A percentile compares a stretch with the other conserved stretches of the same genome.
phyloP scores from a whole-genome alignment of 106 monocot genomes.

The Apostasia ramifera region DNA sequence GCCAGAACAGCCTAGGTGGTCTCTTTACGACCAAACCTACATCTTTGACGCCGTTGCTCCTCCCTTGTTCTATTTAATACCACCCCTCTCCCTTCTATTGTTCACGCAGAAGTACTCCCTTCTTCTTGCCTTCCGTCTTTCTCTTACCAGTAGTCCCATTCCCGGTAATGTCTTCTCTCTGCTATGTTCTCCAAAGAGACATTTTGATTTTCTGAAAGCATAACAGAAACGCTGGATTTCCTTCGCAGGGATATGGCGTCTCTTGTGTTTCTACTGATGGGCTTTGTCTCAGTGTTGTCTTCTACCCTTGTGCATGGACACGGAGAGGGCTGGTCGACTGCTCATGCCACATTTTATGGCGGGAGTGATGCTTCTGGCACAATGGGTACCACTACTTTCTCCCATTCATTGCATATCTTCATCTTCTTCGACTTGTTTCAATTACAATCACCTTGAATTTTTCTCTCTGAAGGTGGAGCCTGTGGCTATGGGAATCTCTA shows the following conservation, averaged over 20 bases:
- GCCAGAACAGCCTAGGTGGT: no score
- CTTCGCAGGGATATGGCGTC: constrained; percentile 3
- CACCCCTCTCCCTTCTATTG: no score
- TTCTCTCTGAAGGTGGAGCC: constrained; percentile 35
- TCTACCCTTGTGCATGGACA: constrained; percentile 20
- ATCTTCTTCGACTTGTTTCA: background rate
- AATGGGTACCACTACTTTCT: constrained; percentile 32
- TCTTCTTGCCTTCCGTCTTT: background rate
- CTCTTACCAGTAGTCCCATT: background rate
- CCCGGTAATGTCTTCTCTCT: background rate
- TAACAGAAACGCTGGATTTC: background rate
- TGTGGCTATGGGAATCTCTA: constrained; percentile 66
- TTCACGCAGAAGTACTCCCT: no score
- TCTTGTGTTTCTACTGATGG: constrained; percentile 10
- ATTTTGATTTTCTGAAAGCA: background rate
- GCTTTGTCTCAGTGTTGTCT: constrained; percentile 15
- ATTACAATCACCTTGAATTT: background rate
- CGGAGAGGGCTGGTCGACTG: constrained; percentile 46
- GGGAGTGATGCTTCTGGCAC: constrained; percentile 80
- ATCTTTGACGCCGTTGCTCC: no score
- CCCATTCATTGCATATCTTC: background rate
- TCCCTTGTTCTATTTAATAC: no score
- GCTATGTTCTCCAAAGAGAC: background rate
- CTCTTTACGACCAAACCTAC: no score
- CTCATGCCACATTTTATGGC: constrained; percentile 82